A percentile compares a stretch with the other conserved stretches of the same genome.
Conservation (phyloP, 164 flowering plant genomes). For the Saururus chinensis region DNA sequence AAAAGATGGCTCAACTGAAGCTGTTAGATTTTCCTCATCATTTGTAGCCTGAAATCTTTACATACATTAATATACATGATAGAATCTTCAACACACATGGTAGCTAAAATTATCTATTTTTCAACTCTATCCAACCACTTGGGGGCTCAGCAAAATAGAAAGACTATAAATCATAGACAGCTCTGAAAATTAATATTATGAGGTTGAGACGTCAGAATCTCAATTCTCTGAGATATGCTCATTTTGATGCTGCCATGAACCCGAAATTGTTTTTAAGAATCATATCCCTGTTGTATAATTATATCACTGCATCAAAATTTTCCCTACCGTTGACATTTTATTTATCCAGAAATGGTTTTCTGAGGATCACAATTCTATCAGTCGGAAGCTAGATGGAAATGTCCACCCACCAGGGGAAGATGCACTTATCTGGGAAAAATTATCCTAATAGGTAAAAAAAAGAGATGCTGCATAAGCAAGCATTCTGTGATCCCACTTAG, state of each 20-base stretch:
- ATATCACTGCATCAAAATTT: not conserved
- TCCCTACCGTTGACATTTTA: not conserved
- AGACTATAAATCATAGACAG: not conserved
- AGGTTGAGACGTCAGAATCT: not conserved
- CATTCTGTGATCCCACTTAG: not conserved
- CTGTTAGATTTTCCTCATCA: conserved; percentile 11
- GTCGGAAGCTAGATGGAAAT: not conserved
- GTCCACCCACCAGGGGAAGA: not conserved
- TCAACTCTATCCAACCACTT: not conserved
- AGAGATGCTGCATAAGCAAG: too few relatives aligned
- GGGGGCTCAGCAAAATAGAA: not conserved
- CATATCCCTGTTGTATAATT: not conserved
- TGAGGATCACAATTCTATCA: not conserved
- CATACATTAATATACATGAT: not conserved
- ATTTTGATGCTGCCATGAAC: not conserved
- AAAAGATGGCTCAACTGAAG: conserved; percentile 4
- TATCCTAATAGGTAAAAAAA: not conserved
- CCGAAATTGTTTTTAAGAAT: not conserved
- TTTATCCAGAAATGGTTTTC: too few relatives aligned
- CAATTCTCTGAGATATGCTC: not conserved
- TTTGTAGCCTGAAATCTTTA: conserved; percentile 18
- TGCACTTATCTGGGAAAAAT: too few relatives aligned
- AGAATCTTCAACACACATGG: too few relatives aligned
- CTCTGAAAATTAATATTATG: not conserved
- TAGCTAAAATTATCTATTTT: too few relatives aligned